Evolutionary conservation across 2,329 filamentous ascomycete species (phyloP), one percentile per base, ranked within the genome.

Genomic region (Penicillium sumatraense): DNA sequence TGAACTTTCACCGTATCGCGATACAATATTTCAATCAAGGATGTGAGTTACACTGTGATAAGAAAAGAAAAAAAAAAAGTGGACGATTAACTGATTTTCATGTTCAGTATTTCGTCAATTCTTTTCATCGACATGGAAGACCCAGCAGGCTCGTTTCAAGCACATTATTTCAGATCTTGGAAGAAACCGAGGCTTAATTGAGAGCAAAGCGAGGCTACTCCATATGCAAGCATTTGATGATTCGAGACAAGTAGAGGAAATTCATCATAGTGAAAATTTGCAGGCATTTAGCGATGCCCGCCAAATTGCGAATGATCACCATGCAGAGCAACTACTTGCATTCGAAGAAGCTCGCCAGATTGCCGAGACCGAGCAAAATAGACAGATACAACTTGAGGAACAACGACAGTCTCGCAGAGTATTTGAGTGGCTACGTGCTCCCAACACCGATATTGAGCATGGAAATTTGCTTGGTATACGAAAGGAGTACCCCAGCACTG

Each of bases 1-100:
- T 51, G n/a, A 44, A 27, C 3, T 51, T 51, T 10, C 49, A 51
- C 41, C 36, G 40, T 13, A 13, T 44, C 5, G 49, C 49, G 24
- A 33, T 51, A 18, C 11, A 44, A 35, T 51, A 51, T 44, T 44
- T 44, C 16, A 38, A 51, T 23, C 27, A 44, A 4, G 35, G 36
- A 4, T 4, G 40, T 51, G 21, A 18, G 41, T 20, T 41, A 0
- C 3, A 20, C 14, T 41, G 14, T 21, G 16, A 21, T 18, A 18
- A 21, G 5, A 24, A n/a, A 3, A 2, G 7, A 41, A n/a, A 14
- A 24, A 2, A 3, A n/a, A 13, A 16, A 3, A 36, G 33, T 5
- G 18, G n/a, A n/a, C n/a, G n/a, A n/a, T n/a, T n/a, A n/a, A 13
- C 38, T 41, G 5, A 41, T 41, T 8, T 23, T 8, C 13, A 23